Conservation (phyloP, 805 yeast species). For the Teunomyces aglyptinius region DNA sequence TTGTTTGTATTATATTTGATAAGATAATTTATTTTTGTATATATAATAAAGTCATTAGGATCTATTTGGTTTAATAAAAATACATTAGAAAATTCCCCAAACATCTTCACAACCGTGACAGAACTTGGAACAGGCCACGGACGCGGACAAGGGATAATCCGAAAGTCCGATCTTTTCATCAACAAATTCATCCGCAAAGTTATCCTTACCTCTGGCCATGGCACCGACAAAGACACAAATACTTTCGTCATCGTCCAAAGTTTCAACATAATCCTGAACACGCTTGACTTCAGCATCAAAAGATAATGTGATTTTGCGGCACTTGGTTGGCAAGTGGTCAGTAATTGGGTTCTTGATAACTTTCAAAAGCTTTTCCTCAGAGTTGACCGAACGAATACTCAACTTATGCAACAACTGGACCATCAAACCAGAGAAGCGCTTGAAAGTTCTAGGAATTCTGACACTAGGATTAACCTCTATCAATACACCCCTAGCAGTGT, state of each 20-base stretch:
- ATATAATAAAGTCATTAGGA: conserved; percentile 2
- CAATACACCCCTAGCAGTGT: conserved; percentile 91
- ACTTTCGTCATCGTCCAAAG: conserved; percentile 84
- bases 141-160: conserved; percentile 92
- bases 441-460: conserved; percentile 96
- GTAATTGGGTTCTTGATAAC: conserved; percentile 97
- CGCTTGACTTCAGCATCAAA: conserved; percentile 86
- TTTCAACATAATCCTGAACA: conserved; percentile 82
- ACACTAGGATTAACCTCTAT: conserved; percentile 95
- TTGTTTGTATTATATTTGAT: background rate
- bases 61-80: conserved; percentile 3
- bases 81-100: conserved; percentile 66
- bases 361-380: conserved; percentile 89
- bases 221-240: conserved; percentile 98
- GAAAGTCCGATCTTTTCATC: conserved; percentile 96
- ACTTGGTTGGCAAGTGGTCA: conserved; percentile 93
- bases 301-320: conserved; percentile 88
- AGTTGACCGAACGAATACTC: conserved; percentile 89
- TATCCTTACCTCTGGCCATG: conserved; percentile 98
- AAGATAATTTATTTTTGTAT: conserved; percentile 1
- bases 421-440: conserved; percentile 96
- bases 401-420: conserved; percentile 92
- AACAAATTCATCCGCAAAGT: conserved; percentile 93
- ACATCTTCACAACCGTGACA: conserved; percentile 99
- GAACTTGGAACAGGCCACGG: conserved; percentile 96